Percentiles rank a stretch among this genome's conserved stretches.
phyloP scores from a whole-genome alignment of 1,284 basidiomycete genomes.

The Hymenochaete sp. region DNA sequence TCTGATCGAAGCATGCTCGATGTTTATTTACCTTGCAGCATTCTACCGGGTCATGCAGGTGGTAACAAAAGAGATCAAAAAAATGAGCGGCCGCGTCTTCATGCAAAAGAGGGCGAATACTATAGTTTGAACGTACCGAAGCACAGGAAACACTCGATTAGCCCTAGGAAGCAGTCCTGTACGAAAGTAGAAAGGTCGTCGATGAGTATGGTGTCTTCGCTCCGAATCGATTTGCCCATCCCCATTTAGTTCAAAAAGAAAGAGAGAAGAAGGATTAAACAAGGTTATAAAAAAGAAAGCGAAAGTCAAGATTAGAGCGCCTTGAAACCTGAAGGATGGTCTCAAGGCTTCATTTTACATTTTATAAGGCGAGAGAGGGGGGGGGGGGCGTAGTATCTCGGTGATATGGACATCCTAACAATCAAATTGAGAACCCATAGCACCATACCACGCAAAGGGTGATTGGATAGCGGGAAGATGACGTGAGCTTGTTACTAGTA shows the following conservation, averaged over 20 bases:
- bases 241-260: conserved; percentile 1
- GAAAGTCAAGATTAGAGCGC: not conserved
- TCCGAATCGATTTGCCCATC: not conserved
- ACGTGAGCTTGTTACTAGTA: too few species aligned
- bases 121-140: conserved; percentile 40
- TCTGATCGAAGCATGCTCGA: not conserved
- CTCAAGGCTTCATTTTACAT: too few species aligned
- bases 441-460: too few species aligned
- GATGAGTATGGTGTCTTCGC: not conserved
- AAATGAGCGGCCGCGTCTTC: not conserved
- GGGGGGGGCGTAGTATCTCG: too few species aligned
- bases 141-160: conserved; percentile 56
- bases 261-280: too few species aligned
- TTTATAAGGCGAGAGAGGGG: too few species aligned
- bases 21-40: conserved; percentile 30
- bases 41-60: conserved; percentile 20
- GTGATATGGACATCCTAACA: too few species aligned
- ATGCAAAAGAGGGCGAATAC: not conserved
- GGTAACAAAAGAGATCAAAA: not conserved
- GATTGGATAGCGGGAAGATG: too few species aligned
- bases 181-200: conserved; percentile 8
- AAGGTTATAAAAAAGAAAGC: too few species aligned
- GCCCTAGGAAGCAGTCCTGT: conserved; percentile 53
- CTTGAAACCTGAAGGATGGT: not conserved
- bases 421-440: too few species aligned